Base-by-base conservation (phyloP, 768 basidiomycete genomes). In the Leucocoprinus sp. region DNA sequence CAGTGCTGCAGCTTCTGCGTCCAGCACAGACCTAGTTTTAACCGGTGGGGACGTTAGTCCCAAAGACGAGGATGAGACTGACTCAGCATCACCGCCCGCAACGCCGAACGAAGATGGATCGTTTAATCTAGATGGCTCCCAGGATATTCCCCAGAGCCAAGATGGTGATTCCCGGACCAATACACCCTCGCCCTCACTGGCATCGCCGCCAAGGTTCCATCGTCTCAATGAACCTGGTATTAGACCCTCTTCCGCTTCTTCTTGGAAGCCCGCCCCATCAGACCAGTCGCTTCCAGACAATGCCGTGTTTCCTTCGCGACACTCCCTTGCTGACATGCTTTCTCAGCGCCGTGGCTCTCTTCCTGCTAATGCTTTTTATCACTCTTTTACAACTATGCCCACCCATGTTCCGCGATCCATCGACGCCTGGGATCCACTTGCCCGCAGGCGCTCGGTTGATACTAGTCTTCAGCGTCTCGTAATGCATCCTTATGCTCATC, bases 291-390 rank as follows among this genome's bases (percentile, higher is more conserved):
- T 60, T 17, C 63, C 65, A 14, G 65, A 68, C 50, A 65, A 66
- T 52, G 58, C 62, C 50, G 51, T 57, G 28, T 53, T 56, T 43
- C 55, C 55, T 45, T 56, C 52, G 58, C 65, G 55, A 45, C 64
- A 52, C 52, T 64, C 58, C 65, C 50, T 57, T 51, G 52, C 44
- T 60, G 62, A 62, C 45, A 43, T 65, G 18, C 61, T 62, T 48
- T 52, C 59, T 23, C 61, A 60, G 40, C 68, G 79, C 46, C 74
- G 80, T 26, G 75, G 77, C 14, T 82, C 80, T 3, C 66, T 81
- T 24, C 81, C 80, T 22, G 64, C 63, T 37, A 66, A 66, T 56
- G 63, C 63, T 19, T 63, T 72, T 53, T 64, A 55, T 51, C 59
- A 48, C 19, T 56, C 53, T 24, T 62, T 55, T 45, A 55, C 42